Base-by-base conservation (phyloP, 2,329 filamentous ascomycete genomes). In the Ceratocystiopsis sp. region DNA sequence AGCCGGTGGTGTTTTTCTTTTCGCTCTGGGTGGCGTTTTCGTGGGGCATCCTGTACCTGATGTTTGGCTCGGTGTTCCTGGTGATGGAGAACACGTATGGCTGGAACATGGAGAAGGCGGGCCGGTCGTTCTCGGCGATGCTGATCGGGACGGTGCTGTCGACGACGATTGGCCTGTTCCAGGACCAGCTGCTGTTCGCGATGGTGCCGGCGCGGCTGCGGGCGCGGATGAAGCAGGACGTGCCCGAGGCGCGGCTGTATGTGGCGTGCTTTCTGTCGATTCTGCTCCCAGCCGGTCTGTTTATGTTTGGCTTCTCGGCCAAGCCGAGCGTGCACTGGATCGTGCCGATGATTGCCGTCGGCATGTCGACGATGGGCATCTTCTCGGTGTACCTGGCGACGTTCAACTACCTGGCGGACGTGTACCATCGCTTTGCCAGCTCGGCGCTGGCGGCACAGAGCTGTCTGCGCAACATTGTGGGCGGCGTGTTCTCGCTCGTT, bases 391-490 rank as follows among this genome's bases (percentile, higher is more conserved):
- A 93, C 55, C 69, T 95, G 1, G 80, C 86, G 3, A 83, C 85
- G 0, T 94, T 95, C 64, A 95, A 95, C 57, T 95, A 93, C 52
- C 69, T 95, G 2, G 85, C 86, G 17, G 87, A 95, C 55, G 80
- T 79, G 1, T 95, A 94, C 58, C 80, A 86, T 55, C 68, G 73
- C 3, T 94, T 89, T 53, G 84, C 87, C 0, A 85, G 79, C 35
- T 91, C 83, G 1, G 86, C 87, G 0, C 64, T 94, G 7, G 87
- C 87, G 0, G 84, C 86, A 1, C 85, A 94, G 62, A 81, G 75
- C 15, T 93, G 84, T 57, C 89, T 84, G 53, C 74, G 87, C 12
- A 95, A 94, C 56, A 65, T 94, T 2, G 63, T 94, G 0, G 85
- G 80, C 10, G 87, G 85, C 2, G 61, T 77, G 0, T 93, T 95